A percentile compares a stretch with the other conserved stretches of the same genome.
phyloP scores from a whole-genome alignment of 2,329 filamentous ascomycete species.

The Alternaria burnsii region DNA sequence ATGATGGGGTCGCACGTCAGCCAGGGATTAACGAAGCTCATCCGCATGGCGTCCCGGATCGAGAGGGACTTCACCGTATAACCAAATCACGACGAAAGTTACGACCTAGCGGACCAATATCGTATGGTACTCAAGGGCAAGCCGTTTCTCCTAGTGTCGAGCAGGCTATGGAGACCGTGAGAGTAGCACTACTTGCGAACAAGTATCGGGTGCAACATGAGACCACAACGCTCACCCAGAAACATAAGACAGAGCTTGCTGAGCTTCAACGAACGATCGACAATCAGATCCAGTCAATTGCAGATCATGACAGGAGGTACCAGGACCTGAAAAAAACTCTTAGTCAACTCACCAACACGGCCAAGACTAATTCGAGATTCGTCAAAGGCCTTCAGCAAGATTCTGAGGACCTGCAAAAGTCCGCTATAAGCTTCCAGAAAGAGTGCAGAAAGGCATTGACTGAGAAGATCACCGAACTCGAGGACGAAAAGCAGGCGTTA shows the following conservation, averaged over 20 bases:
- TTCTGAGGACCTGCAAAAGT: conserved; percentile 32
- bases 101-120: background rate
- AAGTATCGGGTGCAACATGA: conserved; percentile 20
- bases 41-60: conserved; percentile 1
- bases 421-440: conserved; percentile 15
- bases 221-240: background rate
- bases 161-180: conserved; percentile 13
- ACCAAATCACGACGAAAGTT: conserved; percentile 19
- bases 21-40: background rate
- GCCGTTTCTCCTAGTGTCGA: conserved; percentile 11
- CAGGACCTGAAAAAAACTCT: conserved; percentile 8
- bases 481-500: conserved; percentile 33
- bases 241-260: conserved; percentile 16
- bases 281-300: conserved; percentile 16
- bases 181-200: conserved; percentile 20
- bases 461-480: conserved; percentile 28
- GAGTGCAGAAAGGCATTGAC: conserved; percentile 22
- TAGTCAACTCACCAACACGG: conserved; percentile 20
- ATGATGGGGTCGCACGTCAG: background rate
- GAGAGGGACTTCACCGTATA: conserved; percentile 9
- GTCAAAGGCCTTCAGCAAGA: conserved; percentile 41
- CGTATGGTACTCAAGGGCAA: background rate
- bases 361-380: conserved; percentile 35
- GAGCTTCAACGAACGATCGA: conserved; percentile 17
- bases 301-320: conserved; percentile 18